These are phyloP conservation scores for Chloranthus sessilifolius DNA, from an alignment of 164 flowering plant species.

Conservation along the genomic window DNA sequence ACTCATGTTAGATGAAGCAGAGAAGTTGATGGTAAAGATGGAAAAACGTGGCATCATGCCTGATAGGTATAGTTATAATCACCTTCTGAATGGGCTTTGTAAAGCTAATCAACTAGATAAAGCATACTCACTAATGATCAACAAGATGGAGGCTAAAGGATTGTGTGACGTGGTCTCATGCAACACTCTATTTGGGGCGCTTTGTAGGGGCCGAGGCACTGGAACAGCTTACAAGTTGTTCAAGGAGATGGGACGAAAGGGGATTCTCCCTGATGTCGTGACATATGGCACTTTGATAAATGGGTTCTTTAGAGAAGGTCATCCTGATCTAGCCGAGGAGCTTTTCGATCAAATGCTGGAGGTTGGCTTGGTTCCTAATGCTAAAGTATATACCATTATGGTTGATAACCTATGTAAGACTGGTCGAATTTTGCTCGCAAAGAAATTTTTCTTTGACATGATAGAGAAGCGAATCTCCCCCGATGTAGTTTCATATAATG, in stretches of 20 bases:
- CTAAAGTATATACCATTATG: slow-evolving; percentile 55
- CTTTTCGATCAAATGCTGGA: slow-evolving; percentile 65
- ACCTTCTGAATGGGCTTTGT: slow-evolving; percentile 83
- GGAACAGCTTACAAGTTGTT: slow-evolving; percentile 52
- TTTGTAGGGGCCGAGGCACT: slow-evolving; percentile 38
- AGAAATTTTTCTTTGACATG: slow-evolving; percentile 55
- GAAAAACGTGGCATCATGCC: slow-evolving; percentile 53
- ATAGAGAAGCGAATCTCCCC: slow-evolving; percentile 52
- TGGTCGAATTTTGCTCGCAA: slow-evolving; percentile 54
- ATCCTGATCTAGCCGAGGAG: slow-evolving; percentile 45
- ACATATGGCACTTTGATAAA: slow-evolving; percentile 76
- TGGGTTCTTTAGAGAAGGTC: slow-evolving; percentile 62
- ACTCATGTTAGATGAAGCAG: slow-evolving; percentile 69
- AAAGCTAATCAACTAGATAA: slow-evolving; percentile 54
- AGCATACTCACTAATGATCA: slow-evolving; percentile 60
- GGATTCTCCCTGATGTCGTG: slow-evolving; percentile 62
- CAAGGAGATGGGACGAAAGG: slow-evolving; percentile 66
- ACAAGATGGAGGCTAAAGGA: slow-evolving; percentile 61
- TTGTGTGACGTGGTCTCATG: slow-evolving; percentile 63
- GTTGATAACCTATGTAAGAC: slow-evolving; percentile 69
- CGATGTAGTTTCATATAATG: slow-evolving; percentile 76
- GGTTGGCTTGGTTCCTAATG: slow-evolving; percentile 58
- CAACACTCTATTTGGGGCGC: slow-evolving; percentile 73
- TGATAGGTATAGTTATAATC: slow-evolving; percentile 82
- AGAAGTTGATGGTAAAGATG: slow-evolving; percentile 60